Evolutionary conservation across 2,329 filamentous ascomycete genomes (phyloP).

Genomic region (Aspergillus arachidicola): DNA sequence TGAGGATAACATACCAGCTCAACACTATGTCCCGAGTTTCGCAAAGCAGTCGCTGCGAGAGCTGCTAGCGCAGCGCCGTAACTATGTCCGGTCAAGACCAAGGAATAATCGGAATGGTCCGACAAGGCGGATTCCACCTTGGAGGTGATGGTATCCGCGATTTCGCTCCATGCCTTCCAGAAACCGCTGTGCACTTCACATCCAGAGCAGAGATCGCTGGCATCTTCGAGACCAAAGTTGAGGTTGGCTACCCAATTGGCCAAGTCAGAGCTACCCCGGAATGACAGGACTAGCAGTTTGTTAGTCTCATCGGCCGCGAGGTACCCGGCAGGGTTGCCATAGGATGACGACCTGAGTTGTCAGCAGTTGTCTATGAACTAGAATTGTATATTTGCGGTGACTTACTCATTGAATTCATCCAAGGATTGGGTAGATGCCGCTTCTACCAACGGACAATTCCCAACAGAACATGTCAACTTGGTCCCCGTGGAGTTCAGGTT

Average conservation of each 20-base stretch:
- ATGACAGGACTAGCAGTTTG: constrained; percentile 35
- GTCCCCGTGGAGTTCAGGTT: constrained; percentile 48
- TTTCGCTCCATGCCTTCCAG: constrained; percentile 45
- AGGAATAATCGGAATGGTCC: constrained; percentile 40
- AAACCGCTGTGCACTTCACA: constrained; percentile 50
- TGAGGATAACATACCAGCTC: constrained; percentile 40
- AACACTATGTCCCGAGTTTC: constrained; percentile 39
- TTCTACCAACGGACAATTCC: constrained; percentile 50
- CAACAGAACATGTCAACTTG: constrained; percentile 44
- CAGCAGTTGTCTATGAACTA: not conserved
- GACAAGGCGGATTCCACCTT: constrained; percentile 41
- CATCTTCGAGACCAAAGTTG: constrained; percentile 25
- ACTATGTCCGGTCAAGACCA: constrained; percentile 52
- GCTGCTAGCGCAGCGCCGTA: constrained; percentile 53
- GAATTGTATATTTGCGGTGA: not conserved
- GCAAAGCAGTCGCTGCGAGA: constrained; percentile 47
- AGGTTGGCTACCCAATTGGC: constrained; percentile 34
- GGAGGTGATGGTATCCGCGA: constrained; percentile 34
- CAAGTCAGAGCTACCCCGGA: constrained; percentile 36
- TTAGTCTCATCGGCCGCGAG: constrained; percentile 51
- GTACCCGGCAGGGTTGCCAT: constrained; percentile 49
- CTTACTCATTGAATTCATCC: constrained; percentile 49
- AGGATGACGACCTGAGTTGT: not conserved
- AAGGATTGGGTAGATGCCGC: constrained; percentile 44
- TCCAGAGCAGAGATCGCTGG: constrained; percentile 42